Base-by-base conservation (phyloP, 805 yeast species). In the Candida ponderosae region DNA sequence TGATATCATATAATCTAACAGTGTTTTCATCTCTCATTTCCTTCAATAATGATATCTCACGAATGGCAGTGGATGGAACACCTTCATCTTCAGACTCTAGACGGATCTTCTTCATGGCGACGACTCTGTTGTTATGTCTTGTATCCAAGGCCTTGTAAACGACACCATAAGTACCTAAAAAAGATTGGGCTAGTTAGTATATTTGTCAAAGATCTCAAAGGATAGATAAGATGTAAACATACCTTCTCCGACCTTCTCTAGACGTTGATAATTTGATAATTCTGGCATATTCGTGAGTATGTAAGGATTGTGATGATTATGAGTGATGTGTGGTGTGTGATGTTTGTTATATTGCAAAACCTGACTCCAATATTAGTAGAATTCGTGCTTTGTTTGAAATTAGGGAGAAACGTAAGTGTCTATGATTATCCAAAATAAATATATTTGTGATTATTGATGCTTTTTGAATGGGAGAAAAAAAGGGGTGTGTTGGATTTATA, bases 31-130 rank as follows among this genome's bases (percentile, higher is more conserved):
- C 96, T 46, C 86, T 76, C 72, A 93, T 72, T 58, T 93, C 98
- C 59, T 93, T 90, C 61, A 93, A 72, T 33, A 93, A 70, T 2
- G 97, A 90, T 49, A 93, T 93, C 57, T 93, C 98, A 51, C 98
- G 73, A 41, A 93, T 93, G 6, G 98, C 97, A 0, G 98, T 93
- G 2, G 97, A 88, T 2, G 98, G 98, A 18, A 94, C 97, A 16
- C 98, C 98, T 59, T 93, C 98, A 59, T 87, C 95, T 60, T 93
- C 98, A 17, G 95, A 86, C 58, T 93, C 98, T 37, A 93, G 66
- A 40, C 97, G 76, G 59, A 93, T 94, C 63, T 93, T 94, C 61
- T 93, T 93, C 49, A 93, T 67, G 0, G 98, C 98, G 28, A 93
- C 98, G 32, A 88, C 76, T n/a, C 96, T 74, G 63, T 90, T 90